Base-by-base conservation (phyloP, 257 asterid genomes). In the Datura wrightii region DNA sequence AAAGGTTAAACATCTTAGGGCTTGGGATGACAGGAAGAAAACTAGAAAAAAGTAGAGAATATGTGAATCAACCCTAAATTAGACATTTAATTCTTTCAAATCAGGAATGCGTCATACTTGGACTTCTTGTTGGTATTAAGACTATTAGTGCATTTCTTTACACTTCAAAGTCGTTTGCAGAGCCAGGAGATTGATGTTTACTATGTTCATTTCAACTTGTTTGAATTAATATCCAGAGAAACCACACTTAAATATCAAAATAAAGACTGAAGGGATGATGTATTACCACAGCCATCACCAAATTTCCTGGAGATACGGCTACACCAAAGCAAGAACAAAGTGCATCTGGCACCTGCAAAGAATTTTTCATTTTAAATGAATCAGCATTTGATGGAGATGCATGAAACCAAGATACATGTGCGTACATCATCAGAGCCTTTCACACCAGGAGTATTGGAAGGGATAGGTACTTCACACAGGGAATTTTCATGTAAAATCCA, bases 271-370 rank as follows among this genome's bases (percentile, higher is more conserved):
- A 85, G 13, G 80, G 79, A 65, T 78, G 83, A 79, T 54, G 85
- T 15, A 46, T 80, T 94, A 96, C 99, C 98, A 93, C 93, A 24
- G 97, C 97, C 88, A 94, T 84, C 85, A 92, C 93, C 91, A 97
- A 91, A 87, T 88, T 94, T 88, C 98, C 98, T 66, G 97, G 97
- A 76, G 99, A 97, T 83, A 94, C 83, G 11, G 98, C 96, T 83
- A 97, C 88, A 86, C 99, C 99, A 87, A 91, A 97, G 92, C 97
- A 95, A 79, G 97, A 93, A 88, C 92, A 93, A 85, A 90, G 89
- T 46, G 84, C 96, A 89, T 86, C 74, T 72, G 96, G 94, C 83
- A 89, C 94, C 98, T 96, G 94, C 83, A 85, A 46, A 41, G 5
- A 63, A 52, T 67, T 44, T 86, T 80, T 79, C 78, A 84, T 34